These are phyloP conservation scores for Taxawa tesnikishii DNA, from an alignment of 2,329 filamentous ascomycete species.

Conservation along the genomic window DNA sequence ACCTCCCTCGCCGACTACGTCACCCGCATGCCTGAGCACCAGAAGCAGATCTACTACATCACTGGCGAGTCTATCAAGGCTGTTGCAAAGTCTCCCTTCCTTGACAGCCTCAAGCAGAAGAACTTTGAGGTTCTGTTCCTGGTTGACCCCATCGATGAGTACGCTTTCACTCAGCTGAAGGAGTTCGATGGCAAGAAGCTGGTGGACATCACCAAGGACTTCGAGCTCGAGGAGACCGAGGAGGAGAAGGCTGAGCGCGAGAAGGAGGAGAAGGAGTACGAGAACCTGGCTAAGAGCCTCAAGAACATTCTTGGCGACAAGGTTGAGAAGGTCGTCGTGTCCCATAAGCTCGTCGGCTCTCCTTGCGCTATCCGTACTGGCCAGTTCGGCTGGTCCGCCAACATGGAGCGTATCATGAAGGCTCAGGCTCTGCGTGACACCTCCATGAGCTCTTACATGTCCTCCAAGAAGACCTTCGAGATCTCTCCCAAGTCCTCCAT, in stretches of 20 bases:
- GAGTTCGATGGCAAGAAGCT: conserved; percentile 99
- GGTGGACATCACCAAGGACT: conserved; percentile 99
- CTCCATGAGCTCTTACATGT: conserved; percentile 99
- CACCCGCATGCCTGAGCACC: conserved; percentile 98
- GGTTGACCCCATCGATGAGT: conserved; percentile 98
- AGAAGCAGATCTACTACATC: conserved; percentile 99
- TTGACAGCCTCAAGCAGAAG: conserved; percentile 97
- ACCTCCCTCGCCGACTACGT: conserved; percentile 96
- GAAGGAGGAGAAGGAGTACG: conserved; percentile 96
- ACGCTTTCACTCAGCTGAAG: conserved; percentile 99
- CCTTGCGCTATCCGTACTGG: conserved; percentile 98
- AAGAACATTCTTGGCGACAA: conserved; percentile 99
- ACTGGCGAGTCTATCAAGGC: conserved; percentile 99
- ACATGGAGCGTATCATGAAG: conserved; percentile 99
- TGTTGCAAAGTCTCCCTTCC: conserved; percentile 95
- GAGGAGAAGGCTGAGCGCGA: conserved; percentile 97
- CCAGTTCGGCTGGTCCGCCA: conserved; percentile 99
- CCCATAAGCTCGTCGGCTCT: conserved; percentile 87
- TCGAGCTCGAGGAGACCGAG: conserved; percentile 98
- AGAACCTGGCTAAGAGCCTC: conserved; percentile 85
- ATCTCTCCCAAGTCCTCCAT: conserved; percentile 98
- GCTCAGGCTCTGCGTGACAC: conserved; percentile 99
- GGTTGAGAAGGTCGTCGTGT: conserved; percentile 99
- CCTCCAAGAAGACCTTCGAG: conserved; percentile 99
- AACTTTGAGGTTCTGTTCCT: conserved; percentile 99